Evolutionary conservation across 1,139 yeast species (phyloP).

Genomic region (Debaryomyces subglobosus): DNA sequence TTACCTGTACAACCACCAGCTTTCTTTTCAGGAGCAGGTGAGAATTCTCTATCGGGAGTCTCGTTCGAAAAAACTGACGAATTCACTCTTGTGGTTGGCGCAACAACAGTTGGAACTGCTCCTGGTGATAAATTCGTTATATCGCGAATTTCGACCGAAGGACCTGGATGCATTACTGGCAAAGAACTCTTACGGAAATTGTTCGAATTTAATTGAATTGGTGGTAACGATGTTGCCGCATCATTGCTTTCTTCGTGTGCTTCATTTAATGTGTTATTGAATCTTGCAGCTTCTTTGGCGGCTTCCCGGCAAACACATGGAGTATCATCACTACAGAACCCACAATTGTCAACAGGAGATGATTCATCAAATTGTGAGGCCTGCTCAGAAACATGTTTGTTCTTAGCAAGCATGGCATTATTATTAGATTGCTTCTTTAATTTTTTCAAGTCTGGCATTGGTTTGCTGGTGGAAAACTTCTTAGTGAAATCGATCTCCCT

Average conservation of each 20-base stretch:
- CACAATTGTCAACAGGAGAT: conserved; percentile 78
- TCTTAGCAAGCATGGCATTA: conserved; percentile 1
- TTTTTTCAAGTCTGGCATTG: conserved; percentile 45
- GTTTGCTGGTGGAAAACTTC: conserved; percentile 41
- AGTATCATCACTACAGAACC: conserved; percentile 89
- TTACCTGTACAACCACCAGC: conserved; percentile 73
- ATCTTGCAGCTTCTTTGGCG: conserved; percentile 57
- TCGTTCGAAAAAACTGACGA: conserved; percentile 17
- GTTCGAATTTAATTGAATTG: conserved; percentile 31
- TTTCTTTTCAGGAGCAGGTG: conserved; percentile 15
- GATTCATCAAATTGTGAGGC: conserved; percentile 33
- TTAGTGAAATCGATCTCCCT: conserved; percentile 59
- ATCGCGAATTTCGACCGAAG: conserved; percentile 55
- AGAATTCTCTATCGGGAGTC: conserved; percentile 10
- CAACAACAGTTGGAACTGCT: conserved; percentile 42
- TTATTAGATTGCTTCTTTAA: conserved; percentile 17
- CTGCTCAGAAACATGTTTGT: not conserved
- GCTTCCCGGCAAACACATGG: conserved; percentile 93
- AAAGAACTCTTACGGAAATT: conserved; percentile 38
- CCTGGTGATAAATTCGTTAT: conserved; percentile 48
- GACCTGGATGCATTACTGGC: conserved; percentile 70
- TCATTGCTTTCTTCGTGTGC: conserved; percentile 16
- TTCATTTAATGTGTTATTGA: conserved; percentile 32
- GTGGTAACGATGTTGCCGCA: conserved; percentile 38
- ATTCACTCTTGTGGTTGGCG: conserved; percentile 25